Evolutionary conservation across 441 rosid species (phyloP), one percentile per base, ranked within the genome.

Genomic region (Hura crepitans): DNA sequence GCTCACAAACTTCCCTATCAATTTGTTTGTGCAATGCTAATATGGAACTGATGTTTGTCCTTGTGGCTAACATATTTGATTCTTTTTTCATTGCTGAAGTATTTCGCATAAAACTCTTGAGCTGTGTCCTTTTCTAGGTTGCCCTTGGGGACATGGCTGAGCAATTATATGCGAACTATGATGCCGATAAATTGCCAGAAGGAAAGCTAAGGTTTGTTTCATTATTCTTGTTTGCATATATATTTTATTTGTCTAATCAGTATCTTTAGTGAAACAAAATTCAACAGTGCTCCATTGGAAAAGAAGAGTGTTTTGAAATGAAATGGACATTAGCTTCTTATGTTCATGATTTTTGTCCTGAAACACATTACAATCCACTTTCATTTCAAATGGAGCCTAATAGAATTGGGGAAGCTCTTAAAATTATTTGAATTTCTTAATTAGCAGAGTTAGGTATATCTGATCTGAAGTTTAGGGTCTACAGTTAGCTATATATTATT

Each of bases 81-180:
- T 68, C 33, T 43, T 25, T 14, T 31, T 50, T 51, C 25, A 43
- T 37, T 5, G 12, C 57, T 54, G 63, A 18, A 51, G 7, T 56
- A 39, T 23, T 59, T 58, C 69, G 57, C 30, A 31, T 35, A 68
- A 37, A 60, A 55, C 30, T 42, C 33, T 18, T 64, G 68, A 68
- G 56, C 53, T 42, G 6, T 66, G 12, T 79, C 27, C 45, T 43
- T 46, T 59, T 54, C n/a, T 71, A 93, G 96, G 97, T 93, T 81
- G 97, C 98, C 31, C 86, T 93, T 39, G 97, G 98, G 8, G 93
- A 87, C 84, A 91, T 91, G 96, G 86, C 67, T 53, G 97, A 91
- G 81, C 95, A 87, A 75, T 75, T 75, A 12, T 0, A 66, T 56
- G 87, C 90, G 20, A 83, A 89, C 55, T 82, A 85, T 75, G 84